These are phyloP conservation scores for Ilex paraguariensis DNA, from an alignment of 305 asterid genomes.

Conservation along the genomic window DNA sequence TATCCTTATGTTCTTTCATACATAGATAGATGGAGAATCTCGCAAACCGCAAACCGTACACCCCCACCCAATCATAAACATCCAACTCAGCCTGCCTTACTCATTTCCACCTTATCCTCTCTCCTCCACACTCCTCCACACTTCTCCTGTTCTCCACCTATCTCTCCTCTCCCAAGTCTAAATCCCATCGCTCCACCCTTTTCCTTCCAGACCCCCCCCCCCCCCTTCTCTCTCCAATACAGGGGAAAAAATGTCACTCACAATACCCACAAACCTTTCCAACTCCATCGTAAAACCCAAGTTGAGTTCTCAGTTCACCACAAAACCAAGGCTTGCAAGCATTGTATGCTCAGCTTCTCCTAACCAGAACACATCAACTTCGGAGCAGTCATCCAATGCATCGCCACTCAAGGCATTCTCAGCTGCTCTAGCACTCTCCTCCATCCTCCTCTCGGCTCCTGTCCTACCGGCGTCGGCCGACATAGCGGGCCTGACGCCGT, in stretches of 20 bases:
- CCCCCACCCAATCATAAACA: constrained; percentile 26
- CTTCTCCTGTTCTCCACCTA: constrained; percentile 37
- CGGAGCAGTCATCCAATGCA: constrained; percentile 20
- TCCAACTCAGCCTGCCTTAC: constrained; percentile 37
- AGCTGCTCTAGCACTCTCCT: constrained; percentile 82
- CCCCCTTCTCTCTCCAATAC: not conserved
- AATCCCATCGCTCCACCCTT: constrained; percentile 24
- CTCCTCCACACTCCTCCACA: constrained; percentile 9
- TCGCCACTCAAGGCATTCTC: constrained; percentile 70
- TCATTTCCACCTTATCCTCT: constrained; percentile 38
- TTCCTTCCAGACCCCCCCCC: constrained; percentile 5
- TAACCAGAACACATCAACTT: constrained; percentile 13
- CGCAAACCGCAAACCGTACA: not conserved
- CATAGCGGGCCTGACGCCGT: constrained; percentile 79
- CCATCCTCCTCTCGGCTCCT: constrained; percentile 71
- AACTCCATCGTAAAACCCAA: constrained; percentile 56
- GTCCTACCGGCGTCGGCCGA: constrained; percentile 81
- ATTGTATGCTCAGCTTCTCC: constrained; percentile 49
- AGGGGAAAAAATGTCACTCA: constrained; percentile 54
- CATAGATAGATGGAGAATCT: constrained; percentile 27
- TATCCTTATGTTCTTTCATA: constrained; percentile 25
- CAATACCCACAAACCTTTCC: constrained; percentile 76
- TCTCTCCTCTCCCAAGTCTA: constrained; percentile 28
- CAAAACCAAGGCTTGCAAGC: constrained; percentile 34
- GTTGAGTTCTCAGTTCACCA: constrained; percentile 29